Evolutionary conservation across 2,329 filamentous ascomycete species (phyloP).

Genomic region (Xylaria sp.): DNA sequence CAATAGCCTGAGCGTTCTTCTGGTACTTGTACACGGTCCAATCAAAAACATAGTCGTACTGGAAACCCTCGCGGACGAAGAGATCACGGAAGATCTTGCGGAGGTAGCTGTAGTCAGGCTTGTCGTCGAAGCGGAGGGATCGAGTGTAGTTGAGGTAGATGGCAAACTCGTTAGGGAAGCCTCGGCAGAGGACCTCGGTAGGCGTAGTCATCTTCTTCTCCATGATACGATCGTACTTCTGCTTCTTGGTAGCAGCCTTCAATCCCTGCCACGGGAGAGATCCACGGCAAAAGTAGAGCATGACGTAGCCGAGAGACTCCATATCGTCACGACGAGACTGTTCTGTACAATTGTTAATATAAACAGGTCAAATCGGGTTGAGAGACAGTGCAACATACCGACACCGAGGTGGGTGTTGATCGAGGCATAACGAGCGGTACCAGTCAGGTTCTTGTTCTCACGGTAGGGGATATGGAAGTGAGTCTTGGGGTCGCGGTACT

Average conservation of each 20-base stretch:
- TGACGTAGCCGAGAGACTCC: constrained; percentile 98
- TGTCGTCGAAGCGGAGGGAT: constrained; percentile 97
- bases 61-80: constrained; percentile 97
- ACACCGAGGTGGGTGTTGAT: constrained; percentile 99
- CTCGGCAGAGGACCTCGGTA: constrained; percentile 96
- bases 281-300: constrained; percentile 99
- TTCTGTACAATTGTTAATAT: constrained; percentile 50
- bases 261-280: constrained; percentile 98
- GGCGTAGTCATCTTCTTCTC: constrained; percentile 99
- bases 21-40: constrained; percentile 99
- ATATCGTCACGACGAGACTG: constrained; percentile 99
- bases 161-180: constrained; percentile 98
- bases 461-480: constrained; percentile 99
- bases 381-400: constrained; percentile 47
- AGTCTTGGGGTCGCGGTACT: constrained; percentile 99
- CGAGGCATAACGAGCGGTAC: constrained; percentile 94
- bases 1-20: constrained; percentile 96
- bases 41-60: constrained; percentile 99
- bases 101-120: constrained; percentile 99
- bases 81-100: constrained; percentile 99
- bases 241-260: constrained; percentile 98
- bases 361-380: background rate
- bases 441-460: constrained; percentile 99
- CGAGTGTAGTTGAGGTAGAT: constrained; percentile 99
- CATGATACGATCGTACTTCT: constrained; percentile 99